Percentiles rank a stretch among this genome's conserved stretches.
Conservation (phyloP, 2,329 filamentous ascomycete species). For the Coniochaeta hoffmannii region DNA sequence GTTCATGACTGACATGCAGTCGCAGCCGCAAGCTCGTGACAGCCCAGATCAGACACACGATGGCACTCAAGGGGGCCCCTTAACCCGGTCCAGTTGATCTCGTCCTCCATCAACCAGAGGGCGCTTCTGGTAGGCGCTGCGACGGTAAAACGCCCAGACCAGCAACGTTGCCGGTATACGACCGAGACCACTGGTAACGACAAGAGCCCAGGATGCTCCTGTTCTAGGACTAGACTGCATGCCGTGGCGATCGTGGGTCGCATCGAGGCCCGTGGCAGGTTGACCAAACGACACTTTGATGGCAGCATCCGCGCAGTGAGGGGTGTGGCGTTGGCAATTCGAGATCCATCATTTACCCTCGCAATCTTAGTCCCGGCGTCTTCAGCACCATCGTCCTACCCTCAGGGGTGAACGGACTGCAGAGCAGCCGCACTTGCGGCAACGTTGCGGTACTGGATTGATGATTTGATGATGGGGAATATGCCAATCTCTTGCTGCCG, state of each 20-base stretch:
- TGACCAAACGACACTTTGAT: background rate
- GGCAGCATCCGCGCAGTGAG: background rate
- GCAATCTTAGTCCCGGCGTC: background rate
- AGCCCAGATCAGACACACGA: background rate
- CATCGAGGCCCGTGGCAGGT: background rate
- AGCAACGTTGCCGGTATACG: constrained; percentile 1
- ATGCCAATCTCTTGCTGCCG: background rate
- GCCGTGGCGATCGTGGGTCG: background rate
- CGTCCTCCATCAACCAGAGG: constrained; percentile 1
- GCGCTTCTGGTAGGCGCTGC: background rate
- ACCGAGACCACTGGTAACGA: background rate
- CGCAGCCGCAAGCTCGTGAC: background rate
- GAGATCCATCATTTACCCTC: background rate
- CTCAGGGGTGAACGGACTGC: background rate
- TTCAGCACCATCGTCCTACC: background rate
- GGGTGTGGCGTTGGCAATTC: background rate
- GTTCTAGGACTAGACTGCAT: background rate
- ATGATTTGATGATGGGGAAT: background rate
- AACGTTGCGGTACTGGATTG: background rate
- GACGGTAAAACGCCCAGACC: background rate
- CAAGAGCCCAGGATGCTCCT: background rate
- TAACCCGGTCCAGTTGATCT: constrained; percentile 1
- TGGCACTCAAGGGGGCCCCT: background rate
- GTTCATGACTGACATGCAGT: background rate
- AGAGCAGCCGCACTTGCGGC: background rate